Percentiles rank a stretch among this genome's conserved stretches.
Evolutionary conservation across 2,329 filamentous ascomycete species (phyloP).

Genomic region (Alternaria solani): DNA sequence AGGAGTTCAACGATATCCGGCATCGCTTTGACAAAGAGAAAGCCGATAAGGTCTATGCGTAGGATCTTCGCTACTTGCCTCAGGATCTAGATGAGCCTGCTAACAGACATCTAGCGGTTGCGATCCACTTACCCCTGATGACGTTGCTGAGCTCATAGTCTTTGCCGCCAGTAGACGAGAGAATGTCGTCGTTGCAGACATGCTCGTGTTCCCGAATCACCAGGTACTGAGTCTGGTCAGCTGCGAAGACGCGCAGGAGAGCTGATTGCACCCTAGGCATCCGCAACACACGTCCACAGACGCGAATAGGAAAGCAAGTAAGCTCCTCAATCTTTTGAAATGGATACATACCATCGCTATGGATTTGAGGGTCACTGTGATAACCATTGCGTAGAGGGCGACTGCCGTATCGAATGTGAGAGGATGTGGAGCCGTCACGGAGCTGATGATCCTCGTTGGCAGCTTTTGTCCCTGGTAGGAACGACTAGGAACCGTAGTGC

Average conservation of each 20-base stretch:
- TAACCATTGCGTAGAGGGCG: not conserved
- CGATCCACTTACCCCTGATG: conserved; percentile 82
- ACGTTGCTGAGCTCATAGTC: conserved; percentile 85
- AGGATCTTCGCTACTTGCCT: conserved; percentile 5
- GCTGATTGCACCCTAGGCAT: conserved; percentile 41
- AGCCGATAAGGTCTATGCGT: conserved; percentile 84
- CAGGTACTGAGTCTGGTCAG: conserved; percentile 59
- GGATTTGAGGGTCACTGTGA: not conserved
- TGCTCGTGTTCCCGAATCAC: conserved; percentile 81
- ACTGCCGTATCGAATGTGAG: not conserved
- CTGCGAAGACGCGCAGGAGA: not conserved
- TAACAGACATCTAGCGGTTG: conserved; percentile 49
- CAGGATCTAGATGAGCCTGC: not conserved
- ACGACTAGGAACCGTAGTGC: not conserved
- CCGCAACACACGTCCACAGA: not conserved
- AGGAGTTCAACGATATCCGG: conserved; percentile 82
- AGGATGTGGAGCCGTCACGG: not conserved
- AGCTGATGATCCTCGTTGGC: not conserved
- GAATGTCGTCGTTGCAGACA: conserved; percentile 86
- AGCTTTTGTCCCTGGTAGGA: not conserved
- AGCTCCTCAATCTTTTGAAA: not conserved
- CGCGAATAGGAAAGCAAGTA: not conserved
- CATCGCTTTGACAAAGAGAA: conserved; percentile 86
- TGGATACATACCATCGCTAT: not conserved
- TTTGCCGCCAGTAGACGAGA: conserved; percentile 80